A percentile compares a stretch with the other conserved stretches of the same genome.
Evolutionary conservation across 2,329 filamentous ascomycete species (phyloP).

Genomic region (Diaporthe sp.): DNA sequence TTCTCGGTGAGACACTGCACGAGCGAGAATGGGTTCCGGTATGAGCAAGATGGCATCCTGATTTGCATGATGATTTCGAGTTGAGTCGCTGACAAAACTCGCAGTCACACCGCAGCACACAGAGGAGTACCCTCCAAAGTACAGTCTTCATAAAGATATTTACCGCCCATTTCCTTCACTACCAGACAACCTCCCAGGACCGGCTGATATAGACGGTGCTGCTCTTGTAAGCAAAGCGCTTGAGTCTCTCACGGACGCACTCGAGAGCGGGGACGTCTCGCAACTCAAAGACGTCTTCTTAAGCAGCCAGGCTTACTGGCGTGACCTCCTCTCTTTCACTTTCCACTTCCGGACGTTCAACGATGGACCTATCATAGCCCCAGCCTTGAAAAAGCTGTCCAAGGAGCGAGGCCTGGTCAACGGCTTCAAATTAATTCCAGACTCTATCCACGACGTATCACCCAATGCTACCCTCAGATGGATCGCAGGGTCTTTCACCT

Average conservation of each 20-base stretch:
- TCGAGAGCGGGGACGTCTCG: slow-evolving; percentile 40
- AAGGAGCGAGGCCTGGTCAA: slow-evolving; percentile 40
- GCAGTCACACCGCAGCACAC: slow-evolving; percentile 11
- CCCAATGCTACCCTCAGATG: slow-evolving; percentile 45
- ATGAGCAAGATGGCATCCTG: background rate
- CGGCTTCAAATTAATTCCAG: slow-evolving; percentile 38
- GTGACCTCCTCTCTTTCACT: slow-evolving; percentile 52
- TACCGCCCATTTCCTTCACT: slow-evolving; percentile 36
- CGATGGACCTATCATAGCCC: slow-evolving; percentile 42
- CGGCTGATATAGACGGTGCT: slow-evolving; percentile 36
- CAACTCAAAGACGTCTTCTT: slow-evolving; percentile 48
- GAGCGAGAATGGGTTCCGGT: slow-evolving; percentile 35
- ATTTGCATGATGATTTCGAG: no score
- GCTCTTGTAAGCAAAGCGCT: slow-evolving; percentile 37
- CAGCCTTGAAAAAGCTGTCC: slow-evolving; percentile 42
- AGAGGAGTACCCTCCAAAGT: slow-evolving; percentile 34
- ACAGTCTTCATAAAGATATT: slow-evolving; percentile 35
- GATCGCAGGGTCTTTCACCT: slow-evolving; percentile 48
- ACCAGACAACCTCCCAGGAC: slow-evolving; percentile 26
- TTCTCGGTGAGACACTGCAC: background rate
- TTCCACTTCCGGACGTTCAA: slow-evolving; percentile 53
- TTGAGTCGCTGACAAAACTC: background rate
- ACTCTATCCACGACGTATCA: slow-evolving; percentile 38
- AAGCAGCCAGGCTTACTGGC: slow-evolving; percentile 51
- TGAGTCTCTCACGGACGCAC: slow-evolving; percentile 41